Conservation (phyloP, 257 asterid species). For the Apocynum venetum region DNA sequence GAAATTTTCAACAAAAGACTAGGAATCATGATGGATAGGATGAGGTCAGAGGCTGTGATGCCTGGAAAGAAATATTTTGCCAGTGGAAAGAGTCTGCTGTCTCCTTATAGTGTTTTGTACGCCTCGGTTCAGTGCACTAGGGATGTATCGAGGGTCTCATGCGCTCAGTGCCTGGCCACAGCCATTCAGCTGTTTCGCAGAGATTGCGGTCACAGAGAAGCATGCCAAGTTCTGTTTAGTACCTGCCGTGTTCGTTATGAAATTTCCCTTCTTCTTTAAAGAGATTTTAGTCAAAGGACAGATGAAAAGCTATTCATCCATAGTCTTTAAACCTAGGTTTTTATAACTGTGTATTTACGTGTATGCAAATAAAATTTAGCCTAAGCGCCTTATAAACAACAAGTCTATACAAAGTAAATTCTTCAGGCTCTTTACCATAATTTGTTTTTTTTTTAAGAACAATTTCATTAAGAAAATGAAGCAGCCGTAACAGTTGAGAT, state of each 20-base stretch:
- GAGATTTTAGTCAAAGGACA: slow-evolving; percentile 12
- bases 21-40: slow-evolving; percentile 24
- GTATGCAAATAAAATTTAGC: no score
- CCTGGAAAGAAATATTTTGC: slow-evolving; percentile 53
- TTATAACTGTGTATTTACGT: no score
- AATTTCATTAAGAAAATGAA: no score
- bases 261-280: slow-evolving; percentile 58
- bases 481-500: no score
- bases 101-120: slow-evolving; percentile 38
- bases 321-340: background rate
- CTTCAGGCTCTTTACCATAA: no score
- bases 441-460: no score
- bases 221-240: slow-evolving; percentile 54
- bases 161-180: slow-evolving; percentile 61
- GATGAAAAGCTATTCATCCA: slow-evolving; percentile 1
- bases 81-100: slow-evolving; percentile 37
- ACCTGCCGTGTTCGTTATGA: slow-evolving; percentile 78
- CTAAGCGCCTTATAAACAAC: no score
- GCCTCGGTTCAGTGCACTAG: slow-evolving; percentile 77
- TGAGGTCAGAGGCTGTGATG: slow-evolving; percentile 43
- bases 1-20: slow-evolving; percentile 38
- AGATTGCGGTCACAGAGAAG: slow-evolving; percentile 42
- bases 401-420: no score
- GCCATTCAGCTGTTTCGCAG: slow-evolving; percentile 40
- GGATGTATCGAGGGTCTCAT: slow-evolving; percentile 41